Evolutionary conservation across 768 basidiomycete species (phyloP).

Genomic region (Trametes elegans): DNA sequence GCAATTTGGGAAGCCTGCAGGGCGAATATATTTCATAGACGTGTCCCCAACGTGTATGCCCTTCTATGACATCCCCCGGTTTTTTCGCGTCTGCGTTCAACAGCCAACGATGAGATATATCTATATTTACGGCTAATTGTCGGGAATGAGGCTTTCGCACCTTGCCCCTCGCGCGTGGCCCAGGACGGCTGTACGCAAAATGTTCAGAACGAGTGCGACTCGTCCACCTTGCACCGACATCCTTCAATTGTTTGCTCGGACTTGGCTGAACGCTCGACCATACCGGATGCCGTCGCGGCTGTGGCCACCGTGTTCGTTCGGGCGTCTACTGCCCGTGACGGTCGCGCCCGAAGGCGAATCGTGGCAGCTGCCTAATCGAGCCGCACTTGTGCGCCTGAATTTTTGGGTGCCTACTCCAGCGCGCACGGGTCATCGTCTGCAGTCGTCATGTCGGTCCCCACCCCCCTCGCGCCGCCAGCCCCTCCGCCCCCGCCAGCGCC

Average conservation of each 20-base stretch:
- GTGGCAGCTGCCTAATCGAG: conserved; percentile 14
- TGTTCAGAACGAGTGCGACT: too few species aligned
- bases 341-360: background rate
- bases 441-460: conserved; percentile 20
- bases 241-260: too few species aligned
- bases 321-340: conserved; percentile 2
- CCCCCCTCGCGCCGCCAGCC: conserved; percentile 8
- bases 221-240: too few species aligned
- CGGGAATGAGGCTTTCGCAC: background rate
- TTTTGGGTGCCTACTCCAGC: conserved; percentile 15
- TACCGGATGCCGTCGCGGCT: too few species aligned
- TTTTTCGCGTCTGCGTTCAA: background rate
- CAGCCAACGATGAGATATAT: too few species aligned
- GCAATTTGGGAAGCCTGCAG: background rate
- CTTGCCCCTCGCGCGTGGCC: background rate
- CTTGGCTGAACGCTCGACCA: too few species aligned
- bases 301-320: background rate
- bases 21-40: background rate
- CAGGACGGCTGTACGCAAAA: too few species aligned
- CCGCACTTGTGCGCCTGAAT: conserved; percentile 11
- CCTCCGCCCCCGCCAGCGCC: conserved; percentile 5
- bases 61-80: too few species aligned
- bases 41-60: background rate
- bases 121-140: background rate
- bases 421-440: conserved; percentile 11